Conservation (phyloP, 768 basidiomycete genomes). For the Boletus sp. region DNA sequence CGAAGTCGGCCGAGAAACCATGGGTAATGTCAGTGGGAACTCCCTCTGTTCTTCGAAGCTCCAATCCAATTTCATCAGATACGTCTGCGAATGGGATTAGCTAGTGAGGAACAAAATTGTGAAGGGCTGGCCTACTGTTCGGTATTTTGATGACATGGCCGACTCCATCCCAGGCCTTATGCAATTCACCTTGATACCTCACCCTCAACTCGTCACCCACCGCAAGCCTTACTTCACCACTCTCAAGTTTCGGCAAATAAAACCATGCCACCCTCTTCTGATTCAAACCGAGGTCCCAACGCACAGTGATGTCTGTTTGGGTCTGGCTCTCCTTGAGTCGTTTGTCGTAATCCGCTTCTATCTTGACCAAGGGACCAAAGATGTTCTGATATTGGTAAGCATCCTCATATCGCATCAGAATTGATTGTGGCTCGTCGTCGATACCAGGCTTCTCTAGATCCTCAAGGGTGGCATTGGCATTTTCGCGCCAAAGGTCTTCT, state of each 20-base stretch:
- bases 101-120: background rate
- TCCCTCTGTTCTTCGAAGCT: constrained; percentile 85
- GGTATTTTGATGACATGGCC: constrained; percentile 99
- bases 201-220: constrained; percentile 94
- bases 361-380: constrained; percentile 98
- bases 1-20: constrained; percentile 96
- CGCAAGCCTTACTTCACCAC: constrained; percentile 93
- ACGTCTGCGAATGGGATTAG: constrained; percentile 59
- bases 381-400: constrained; percentile 99
- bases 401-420: constrained; percentile 90
- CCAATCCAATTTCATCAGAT: constrained; percentile 95
- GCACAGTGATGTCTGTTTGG: constrained; percentile 91
- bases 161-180: constrained; percentile 95
- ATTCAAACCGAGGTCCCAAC: constrained; percentile 98
- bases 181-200: constrained; percentile 83
- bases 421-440: constrained; percentile 95
- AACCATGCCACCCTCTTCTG: constrained; percentile 99
- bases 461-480: constrained; percentile 89
- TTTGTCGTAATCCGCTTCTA: constrained; percentile 99
- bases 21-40: constrained; percentile 93
- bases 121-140: constrained; percentile 66
- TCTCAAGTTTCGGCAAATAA: constrained; percentile 91
- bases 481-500: constrained; percentile 97
- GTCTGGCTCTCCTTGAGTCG: constrained; percentile 97
- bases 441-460: constrained; percentile 97